Base-by-base conservation (phyloP, 805 yeast species). In the Wickerhamomyces chambardii region DNA sequence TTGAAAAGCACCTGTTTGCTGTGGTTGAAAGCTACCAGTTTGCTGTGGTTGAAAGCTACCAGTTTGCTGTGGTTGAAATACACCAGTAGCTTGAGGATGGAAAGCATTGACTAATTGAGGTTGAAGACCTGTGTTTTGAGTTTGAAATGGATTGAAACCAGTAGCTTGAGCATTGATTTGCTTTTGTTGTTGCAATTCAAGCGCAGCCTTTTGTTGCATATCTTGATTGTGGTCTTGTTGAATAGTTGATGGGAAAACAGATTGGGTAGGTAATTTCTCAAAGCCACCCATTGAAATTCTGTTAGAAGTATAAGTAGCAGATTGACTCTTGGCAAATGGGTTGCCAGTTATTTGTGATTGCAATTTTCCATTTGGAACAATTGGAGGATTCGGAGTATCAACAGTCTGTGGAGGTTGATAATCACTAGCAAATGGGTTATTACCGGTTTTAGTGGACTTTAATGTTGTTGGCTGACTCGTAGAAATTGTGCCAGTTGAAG, bases 181-280 rank as follows among this genome's bases (percentile, higher is more conserved):
- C 18, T 39, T 40, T 17, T 40, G 51, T 30, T 49, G 56, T 34
- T 59, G 62, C 15, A 64, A 40, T 15, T 57, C 62, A 17, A 51
- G 41, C 21, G 50, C 45, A 6, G 75, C 73, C 37, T 59, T 58
- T 29, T 48, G 57, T 36, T 61, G 63, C 29, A 54, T 56, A 35
- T 60, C 66, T 15, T 60, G 61, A 3, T 54, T 51, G 17, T 47
- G 47, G 22, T 50, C 57, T 24, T 60, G 66, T 35, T 58, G 60
- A 45, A 71, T 73, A 8, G 84, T 76, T 45, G 77, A 76, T 0
- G 84, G 85, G 46, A 79, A 82, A 8, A 78, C 83, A 3, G 86
- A 73, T 4, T 71, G 59, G 1, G 87, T 80, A 9, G 79, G 79
- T 30, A 80, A 53, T 34, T 62, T 61, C 49, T 82, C 89, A 40